Evolutionary conservation across 2,329 filamentous ascomycete species (phyloP).

Genomic region (Leptographium flavum): DNA sequence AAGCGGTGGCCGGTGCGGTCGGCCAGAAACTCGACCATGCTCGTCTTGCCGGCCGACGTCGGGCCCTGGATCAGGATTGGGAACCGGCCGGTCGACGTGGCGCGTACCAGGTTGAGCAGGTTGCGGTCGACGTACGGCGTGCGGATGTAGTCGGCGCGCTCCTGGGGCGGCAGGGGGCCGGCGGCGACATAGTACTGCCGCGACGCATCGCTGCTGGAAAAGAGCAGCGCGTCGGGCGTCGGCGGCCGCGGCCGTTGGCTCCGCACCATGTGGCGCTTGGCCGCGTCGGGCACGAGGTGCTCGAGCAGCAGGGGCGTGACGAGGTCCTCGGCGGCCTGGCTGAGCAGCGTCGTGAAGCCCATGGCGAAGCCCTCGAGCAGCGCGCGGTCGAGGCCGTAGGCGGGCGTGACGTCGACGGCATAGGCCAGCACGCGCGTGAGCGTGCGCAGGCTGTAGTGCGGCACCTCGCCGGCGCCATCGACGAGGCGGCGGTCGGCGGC

Average conservation of each 20-base stretch:
- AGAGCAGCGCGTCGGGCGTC: conserved; percentile 71
- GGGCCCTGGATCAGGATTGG: conserved; percentile 93
- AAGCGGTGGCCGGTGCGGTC: conserved; percentile 94
- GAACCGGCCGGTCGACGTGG: conserved; percentile 81
- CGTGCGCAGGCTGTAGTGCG: conserved; percentile 92
- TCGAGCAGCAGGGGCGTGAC: conserved; percentile 69
- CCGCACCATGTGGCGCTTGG: conserved; percentile 35
- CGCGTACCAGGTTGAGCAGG: conserved; percentile 83
- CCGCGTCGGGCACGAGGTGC: conserved; percentile 57
- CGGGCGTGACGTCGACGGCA: conserved; percentile 67
- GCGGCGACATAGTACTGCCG: conserved; percentile 82
- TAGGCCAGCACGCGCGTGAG: conserved; percentile 83
- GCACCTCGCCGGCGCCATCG: conserved; percentile 88
- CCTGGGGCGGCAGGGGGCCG: conserved; percentile 50
- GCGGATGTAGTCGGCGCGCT: conserved; percentile 85
- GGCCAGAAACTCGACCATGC: conserved; percentile 98
- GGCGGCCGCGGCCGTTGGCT: conserved; percentile 53
- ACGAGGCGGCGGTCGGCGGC: conserved; percentile 74
- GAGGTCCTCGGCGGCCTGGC: conserved; percentile 65
- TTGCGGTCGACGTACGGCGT: conserved; percentile 93
- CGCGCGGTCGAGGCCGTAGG: conserved; percentile 73
- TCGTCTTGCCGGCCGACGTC: conserved; percentile 95
- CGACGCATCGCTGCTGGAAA: conserved; percentile 48
- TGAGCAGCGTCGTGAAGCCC: conserved; percentile 87
- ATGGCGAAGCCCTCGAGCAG: conserved; percentile 94